phyloP scores from a whole-genome alignment of 2,329 filamentous ascomycete genomes.

The Fusarium sp. region DNA sequence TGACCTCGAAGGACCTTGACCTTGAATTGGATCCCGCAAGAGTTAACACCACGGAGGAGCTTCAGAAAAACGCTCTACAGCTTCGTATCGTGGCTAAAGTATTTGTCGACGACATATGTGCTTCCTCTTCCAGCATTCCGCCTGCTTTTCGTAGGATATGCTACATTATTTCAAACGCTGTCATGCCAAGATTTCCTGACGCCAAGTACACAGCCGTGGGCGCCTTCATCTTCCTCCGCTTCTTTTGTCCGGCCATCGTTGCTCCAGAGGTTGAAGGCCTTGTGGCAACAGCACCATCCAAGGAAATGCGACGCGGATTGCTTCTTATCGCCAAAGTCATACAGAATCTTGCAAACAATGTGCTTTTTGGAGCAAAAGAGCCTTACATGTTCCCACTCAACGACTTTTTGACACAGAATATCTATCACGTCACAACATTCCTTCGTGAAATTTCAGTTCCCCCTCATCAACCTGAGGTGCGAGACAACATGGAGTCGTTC shows the following conservation, averaged over 20 bases:
- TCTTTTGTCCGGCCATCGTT: slow-evolving; percentile 80
- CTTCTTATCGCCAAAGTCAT: slow-evolving; percentile 79
- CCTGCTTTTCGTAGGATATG: slow-evolving; percentile 76
- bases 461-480: slow-evolving; percentile 60
- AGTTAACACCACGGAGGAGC: slow-evolving; percentile 70
- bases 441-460: slow-evolving; percentile 75
- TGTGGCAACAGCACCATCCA: slow-evolving; percentile 71
- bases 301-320: slow-evolving; percentile 76
- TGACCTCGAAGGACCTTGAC: slow-evolving; percentile 75
- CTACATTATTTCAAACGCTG: slow-evolving; percentile 73
- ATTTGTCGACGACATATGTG: slow-evolving; percentile 78
- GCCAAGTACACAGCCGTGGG: slow-evolving; percentile 80
- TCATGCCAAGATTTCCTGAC: slow-evolving; percentile 73
- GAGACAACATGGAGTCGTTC: slow-evolving; percentile 64
- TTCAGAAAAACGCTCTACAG: slow-evolving; percentile 75
- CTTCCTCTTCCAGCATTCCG: slow-evolving; percentile 72
- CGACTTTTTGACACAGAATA: slow-evolving; percentile 76
- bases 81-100: slow-evolving; percentile 76
- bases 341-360: slow-evolving; percentile 79
- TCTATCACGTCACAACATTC: slow-evolving; percentile 76
- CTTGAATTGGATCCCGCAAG: slow-evolving; percentile 76
- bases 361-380: slow-evolving; percentile 78
- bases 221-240: slow-evolving; percentile 78
- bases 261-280: slow-evolving; percentile 76
- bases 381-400: slow-evolving; percentile 80